These are phyloP conservation scores for Chaetomium olivaceum DNA, from an alignment of 2,329 filamentous ascomycete genomes.

Conservation along the genomic window DNA sequence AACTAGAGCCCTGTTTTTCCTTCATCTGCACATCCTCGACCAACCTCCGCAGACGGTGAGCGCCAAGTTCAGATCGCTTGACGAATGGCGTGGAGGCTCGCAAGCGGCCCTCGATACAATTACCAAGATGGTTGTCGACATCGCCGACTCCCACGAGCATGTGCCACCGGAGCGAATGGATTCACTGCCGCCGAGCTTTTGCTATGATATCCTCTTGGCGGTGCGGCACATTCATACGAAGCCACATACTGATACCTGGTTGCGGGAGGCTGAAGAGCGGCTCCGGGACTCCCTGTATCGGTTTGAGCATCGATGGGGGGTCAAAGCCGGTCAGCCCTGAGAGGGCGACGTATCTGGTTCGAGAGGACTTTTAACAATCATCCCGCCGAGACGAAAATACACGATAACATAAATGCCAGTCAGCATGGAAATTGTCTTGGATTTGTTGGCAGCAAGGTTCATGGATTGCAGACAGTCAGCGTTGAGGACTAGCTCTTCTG, in stretches of 20 bases:
- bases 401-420: neutral
- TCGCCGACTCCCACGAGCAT: slow-evolving; percentile 3
- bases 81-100: neutral
- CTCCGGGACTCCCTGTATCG: neutral
- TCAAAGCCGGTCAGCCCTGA: neutral
- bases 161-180: neutral
- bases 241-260: neutral
- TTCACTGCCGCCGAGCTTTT: slow-evolving; percentile 4
- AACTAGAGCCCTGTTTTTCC: slow-evolving; percentile 1
- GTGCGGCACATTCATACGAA: slow-evolving; percentile 1
- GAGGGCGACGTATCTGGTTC: neutral
- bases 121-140: slow-evolving; percentile 7
- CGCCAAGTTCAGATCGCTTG: slow-evolving; percentile 1
- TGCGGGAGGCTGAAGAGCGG: neutral
- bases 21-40: slow-evolving; percentile 6
- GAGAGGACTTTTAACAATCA: neutral
- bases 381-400: neutral
- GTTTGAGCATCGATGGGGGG: neutral
- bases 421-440: neutral
- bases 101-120: slow-evolving; percentile 5
- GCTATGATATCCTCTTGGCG: neutral
- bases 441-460: neutral
- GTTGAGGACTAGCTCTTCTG: neutral
- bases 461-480: neutral
- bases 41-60: neutral